Evolutionary conservation across 768 basidiomycete genomes (phyloP).

Genomic region (Pleurotus pulmonarius): DNA sequence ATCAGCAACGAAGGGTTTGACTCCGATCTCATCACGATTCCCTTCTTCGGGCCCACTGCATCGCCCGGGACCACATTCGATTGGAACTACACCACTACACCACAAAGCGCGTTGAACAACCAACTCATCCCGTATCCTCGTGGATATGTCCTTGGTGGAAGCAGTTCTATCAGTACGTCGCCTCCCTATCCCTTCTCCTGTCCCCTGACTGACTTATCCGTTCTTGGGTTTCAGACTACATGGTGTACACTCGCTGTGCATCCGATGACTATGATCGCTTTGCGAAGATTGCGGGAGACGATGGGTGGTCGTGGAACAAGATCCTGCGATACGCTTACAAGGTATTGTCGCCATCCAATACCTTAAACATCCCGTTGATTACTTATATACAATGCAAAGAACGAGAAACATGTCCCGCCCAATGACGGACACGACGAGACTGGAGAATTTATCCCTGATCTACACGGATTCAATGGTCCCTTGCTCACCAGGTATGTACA

Average conservation of each 20-base stretch:
- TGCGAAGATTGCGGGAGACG: conserved; percentile 27
- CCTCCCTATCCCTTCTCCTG: no score
- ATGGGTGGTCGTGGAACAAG: conserved; percentile 33
- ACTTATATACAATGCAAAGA: conserved; percentile 16
- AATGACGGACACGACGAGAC: conserved; percentile 32
- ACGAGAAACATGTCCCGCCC: conserved; percentile 33
- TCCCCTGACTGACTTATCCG: no score
- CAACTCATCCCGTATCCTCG: conserved; percentile 16
- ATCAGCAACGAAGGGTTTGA: conserved; percentile 15
- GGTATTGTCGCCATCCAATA: conserved; percentile 9
- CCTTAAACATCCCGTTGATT: not conserved
- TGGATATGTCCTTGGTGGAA: conserved; percentile 19
- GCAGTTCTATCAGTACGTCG: conserved; percentile 25
- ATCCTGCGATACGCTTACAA: conserved; percentile 27
- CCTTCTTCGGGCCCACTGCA: conserved; percentile 10
- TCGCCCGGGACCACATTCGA: conserved; percentile 12
- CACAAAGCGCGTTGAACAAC: conserved; percentile 15
- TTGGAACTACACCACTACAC: conserved; percentile 25
- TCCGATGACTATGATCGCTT: conserved; percentile 33
- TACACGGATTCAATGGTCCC: conserved; percentile 31
- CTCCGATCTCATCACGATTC: conserved; percentile 10
- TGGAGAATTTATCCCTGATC: conserved; percentile 30
- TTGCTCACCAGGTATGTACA: conserved; percentile 18
- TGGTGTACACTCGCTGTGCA: conserved; percentile 25
- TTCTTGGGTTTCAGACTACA: conserved; percentile 10